Evolutionary conservation across 2,329 filamentous ascomycete species (phyloP).

Genomic region (Ascochyta koolunga): DNA sequence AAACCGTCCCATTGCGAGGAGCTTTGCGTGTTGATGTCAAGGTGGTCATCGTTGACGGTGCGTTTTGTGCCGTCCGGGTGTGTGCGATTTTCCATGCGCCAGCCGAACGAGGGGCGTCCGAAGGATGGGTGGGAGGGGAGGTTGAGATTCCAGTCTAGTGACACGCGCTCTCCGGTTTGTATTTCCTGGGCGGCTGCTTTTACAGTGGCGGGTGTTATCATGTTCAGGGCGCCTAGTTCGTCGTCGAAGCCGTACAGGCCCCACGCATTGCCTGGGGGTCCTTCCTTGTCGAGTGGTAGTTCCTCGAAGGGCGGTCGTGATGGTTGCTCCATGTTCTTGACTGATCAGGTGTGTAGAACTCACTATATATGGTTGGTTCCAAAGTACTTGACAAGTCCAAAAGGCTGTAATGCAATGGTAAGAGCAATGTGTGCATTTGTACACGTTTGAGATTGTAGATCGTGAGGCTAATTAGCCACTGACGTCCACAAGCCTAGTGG

Average conservation of each 20-base stretch:
- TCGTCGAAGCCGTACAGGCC: constrained; percentile 60
- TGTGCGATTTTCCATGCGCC: constrained; percentile 34
- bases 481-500: constrained; percentile 8
- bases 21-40: constrained; percentile 49
- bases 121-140: constrained; percentile 49
- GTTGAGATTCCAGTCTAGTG: constrained; percentile 51
- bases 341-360: neutral
- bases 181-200: constrained; percentile 55
- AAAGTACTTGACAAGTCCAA: neutral
- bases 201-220: constrained; percentile 57
- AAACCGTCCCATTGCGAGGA: constrained; percentile 51
- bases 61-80: constrained; percentile 38
- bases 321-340: constrained; percentile 23
- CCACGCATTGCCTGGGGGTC: constrained; percentile 62
- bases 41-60: constrained; percentile 46
- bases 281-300: constrained; percentile 58
- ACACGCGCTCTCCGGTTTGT: constrained; percentile 47
- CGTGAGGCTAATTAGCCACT: constrained; percentile 29
- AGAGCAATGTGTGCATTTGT: constrained; percentile 10
- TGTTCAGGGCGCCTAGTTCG: constrained; percentile 61
- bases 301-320: constrained; percentile 50
- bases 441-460: constrained; percentile 29
- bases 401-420: no score
- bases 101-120: constrained; percentile 38
- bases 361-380: neutral